phyloP scores from a whole-genome alignment of 352 stramenopile species.

The Globisporangium heterothallicum region DNA sequence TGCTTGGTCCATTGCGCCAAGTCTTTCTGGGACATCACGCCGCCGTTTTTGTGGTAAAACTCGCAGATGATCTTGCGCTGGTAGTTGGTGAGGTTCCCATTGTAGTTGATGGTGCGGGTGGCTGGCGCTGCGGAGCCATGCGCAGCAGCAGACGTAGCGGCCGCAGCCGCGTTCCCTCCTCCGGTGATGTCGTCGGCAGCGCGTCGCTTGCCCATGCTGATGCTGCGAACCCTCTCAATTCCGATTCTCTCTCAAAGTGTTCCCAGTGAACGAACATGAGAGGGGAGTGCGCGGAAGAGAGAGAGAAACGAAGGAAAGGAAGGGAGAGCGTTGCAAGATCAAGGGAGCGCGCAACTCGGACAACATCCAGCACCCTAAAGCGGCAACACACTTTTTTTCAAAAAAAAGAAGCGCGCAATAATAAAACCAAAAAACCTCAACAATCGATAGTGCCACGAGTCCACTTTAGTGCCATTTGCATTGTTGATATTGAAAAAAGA shows the following conservation, averaged over 20 bases:
- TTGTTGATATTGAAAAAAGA: not conserved
- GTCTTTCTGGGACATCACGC: constrained; percentile 84
- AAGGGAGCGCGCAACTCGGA: not conserved
- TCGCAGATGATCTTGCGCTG: constrained; percentile 83
- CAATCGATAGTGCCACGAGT: not conserved
- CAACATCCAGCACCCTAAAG: not conserved
- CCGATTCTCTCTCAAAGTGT: constrained; percentile 9
- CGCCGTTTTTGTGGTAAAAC: constrained; percentile 75
- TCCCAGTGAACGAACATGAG: constrained; percentile 9
- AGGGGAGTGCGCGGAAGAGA: not conserved
- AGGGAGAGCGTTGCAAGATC: not conserved
- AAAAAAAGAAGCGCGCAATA: constrained; percentile 3
- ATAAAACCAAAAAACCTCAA: too few relatives aligned
- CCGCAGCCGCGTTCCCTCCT: not conserved
- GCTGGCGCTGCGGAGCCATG: not conserved
- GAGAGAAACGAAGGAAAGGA: not conserved
- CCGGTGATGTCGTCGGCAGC: not conserved
- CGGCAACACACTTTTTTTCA: constrained; percentile 1
- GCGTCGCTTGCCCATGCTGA: constrained; percentile 12
- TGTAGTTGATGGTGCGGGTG: constrained; percentile 20
- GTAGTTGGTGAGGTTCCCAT: constrained; percentile 81
- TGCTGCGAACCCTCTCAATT: constrained; percentile 7
- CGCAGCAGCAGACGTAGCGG: not conserved
- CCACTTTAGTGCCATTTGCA: constrained; percentile 3
- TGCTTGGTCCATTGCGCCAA: constrained; percentile 83